Percentiles rank a stretch among this genome's conserved stretches.
Evolutionary conservation across 164 flowering plant species (phyloP).

Genomic region (Stephania japonica): DNA sequence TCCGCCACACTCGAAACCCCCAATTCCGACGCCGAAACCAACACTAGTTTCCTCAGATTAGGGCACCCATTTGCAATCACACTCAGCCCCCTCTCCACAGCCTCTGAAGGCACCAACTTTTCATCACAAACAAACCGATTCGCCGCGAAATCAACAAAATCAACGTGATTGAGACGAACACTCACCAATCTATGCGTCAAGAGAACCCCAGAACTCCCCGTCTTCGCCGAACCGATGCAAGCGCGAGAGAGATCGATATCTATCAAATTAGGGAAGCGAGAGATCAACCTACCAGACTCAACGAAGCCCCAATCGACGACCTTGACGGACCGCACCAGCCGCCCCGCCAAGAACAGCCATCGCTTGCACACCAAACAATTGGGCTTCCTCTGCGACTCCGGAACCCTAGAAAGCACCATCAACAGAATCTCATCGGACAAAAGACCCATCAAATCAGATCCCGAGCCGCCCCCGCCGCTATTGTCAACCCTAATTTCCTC

Average conservation of each 20-base stretch:
- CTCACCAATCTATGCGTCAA: slow-evolving; percentile 34
- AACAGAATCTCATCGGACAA: slow-evolving; percentile 56
- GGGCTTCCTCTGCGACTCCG: slow-evolving; percentile 36
- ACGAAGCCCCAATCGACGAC: slow-evolving; percentile 70
- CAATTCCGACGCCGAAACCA: slow-evolving; percentile 49
- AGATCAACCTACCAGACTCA: slow-evolving; percentile 49
- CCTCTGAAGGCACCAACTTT: slow-evolving; percentile 28
- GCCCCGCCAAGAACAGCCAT: slow-evolving; percentile 66
- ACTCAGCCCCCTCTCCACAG: slow-evolving; percentile 52
- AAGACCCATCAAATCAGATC: slow-evolving; percentile 40
- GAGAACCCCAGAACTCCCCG: slow-evolving; percentile 31
- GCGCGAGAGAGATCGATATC: slow-evolving; percentile 37
- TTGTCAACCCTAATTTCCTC: slow-evolving; percentile 10
- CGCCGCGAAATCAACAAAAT: slow-evolving; percentile 16
- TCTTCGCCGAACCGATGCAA: slow-evolving; percentile 23
- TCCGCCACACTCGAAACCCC: slow-evolving; percentile 66
- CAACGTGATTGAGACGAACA: slow-evolving; percentile 25
- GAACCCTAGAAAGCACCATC: slow-evolving; percentile 46
- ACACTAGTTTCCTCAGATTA: slow-evolving; percentile 54
- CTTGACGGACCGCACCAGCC: slow-evolving; percentile 48
- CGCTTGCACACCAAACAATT: slow-evolving; percentile 73
- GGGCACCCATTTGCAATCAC: slow-evolving; percentile 60
- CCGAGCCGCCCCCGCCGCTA: slow-evolving; percentile 12
- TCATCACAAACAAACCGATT: slow-evolving; percentile 20
- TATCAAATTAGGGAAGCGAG: slow-evolving; percentile 61